phyloP scores from a whole-genome alignment of 2,329 filamentous ascomycete genomes.

The Simplicillium aogashimaense region DNA sequence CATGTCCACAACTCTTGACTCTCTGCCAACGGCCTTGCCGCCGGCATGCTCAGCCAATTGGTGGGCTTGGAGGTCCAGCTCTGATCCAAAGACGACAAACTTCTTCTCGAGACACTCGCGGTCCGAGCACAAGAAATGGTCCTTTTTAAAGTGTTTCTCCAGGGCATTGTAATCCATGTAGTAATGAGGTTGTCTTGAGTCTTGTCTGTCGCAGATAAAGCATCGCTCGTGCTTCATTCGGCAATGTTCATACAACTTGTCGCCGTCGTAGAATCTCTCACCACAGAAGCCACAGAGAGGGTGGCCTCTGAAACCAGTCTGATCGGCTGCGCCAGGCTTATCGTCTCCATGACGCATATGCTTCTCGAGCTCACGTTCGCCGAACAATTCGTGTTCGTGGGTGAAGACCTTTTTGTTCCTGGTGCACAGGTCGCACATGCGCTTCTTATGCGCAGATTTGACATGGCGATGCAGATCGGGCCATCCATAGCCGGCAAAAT shows the following conservation, averaged over 20 bases:
- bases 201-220: slow-evolving; percentile 76
- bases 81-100: slow-evolving; percentile 91
- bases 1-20: slow-evolving; percentile 79
- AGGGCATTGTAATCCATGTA: slow-evolving; percentile 81
- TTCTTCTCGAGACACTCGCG: slow-evolving; percentile 91
- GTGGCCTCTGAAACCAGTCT: slow-evolving; percentile 94
- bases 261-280: slow-evolving; percentile 87
- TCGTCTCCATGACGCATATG: slow-evolving; percentile 92
- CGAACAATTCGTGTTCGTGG: slow-evolving; percentile 92
- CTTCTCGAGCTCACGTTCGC: slow-evolving; percentile 65
- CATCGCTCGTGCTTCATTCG: slow-evolving; percentile 90
- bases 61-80: slow-evolving; percentile 91
- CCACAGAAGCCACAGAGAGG: slow-evolving; percentile 90
- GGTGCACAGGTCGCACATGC: slow-evolving; percentile 84
- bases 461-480: slow-evolving; percentile 63
- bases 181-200: slow-evolving; percentile 72
- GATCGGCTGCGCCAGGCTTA: slow-evolving; percentile 76
- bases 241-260: slow-evolving; percentile 90
- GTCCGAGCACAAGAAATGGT: slow-evolving; percentile 80
- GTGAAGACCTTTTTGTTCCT: slow-evolving; percentile 97
- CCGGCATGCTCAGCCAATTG: slow-evolving; percentile 76
- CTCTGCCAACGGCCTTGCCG: slow-evolving; percentile 74
- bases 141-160: slow-evolving; percentile 76
- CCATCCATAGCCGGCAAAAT: slow-evolving; percentile 67
- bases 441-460: slow-evolving; percentile 69